These are phyloP conservation scores for Calocybe indica DNA, from an alignment of 768 basidiomycete species.

Conservation along the genomic window DNA sequence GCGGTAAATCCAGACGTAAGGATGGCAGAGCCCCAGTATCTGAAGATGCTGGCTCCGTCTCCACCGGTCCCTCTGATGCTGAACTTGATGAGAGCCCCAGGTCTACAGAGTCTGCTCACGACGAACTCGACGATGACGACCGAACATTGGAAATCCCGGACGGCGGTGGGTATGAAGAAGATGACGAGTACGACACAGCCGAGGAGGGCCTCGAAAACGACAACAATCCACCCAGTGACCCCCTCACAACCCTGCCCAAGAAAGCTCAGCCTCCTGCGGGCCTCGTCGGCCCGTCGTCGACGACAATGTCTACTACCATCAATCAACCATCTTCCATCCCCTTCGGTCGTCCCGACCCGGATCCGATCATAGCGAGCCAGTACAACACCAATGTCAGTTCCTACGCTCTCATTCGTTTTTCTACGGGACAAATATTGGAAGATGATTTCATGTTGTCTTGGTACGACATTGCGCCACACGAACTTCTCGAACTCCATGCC, in stretches of 20 bases:
- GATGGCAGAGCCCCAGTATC: conserved; percentile 4
- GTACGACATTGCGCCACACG: conserved; percentile 56
- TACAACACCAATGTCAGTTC: conserved; percentile 6
- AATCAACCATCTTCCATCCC: neutral
- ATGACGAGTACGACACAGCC: conserved; percentile 23
- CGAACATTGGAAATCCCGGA: neutral
- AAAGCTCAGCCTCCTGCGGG: conserved; percentile 1
- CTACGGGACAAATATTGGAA: conserved; percentile 66
- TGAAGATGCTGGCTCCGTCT: neutral
- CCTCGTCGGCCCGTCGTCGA: neutral
- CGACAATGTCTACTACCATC: neutral
- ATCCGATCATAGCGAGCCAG: neutral
- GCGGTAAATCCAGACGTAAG: conserved; percentile 9
- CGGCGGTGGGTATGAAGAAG: conserved; percentile 22
- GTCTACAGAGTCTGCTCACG: neutral
- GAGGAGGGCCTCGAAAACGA: conserved; percentile 12
- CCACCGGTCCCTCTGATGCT: neutral
- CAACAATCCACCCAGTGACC: conserved; percentile 1
- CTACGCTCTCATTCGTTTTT: conserved; percentile 56
- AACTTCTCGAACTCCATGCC: conserved; percentile 65
- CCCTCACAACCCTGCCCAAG: neutral
- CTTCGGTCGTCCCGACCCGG: neutral
- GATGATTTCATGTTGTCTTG: conserved; percentile 52
- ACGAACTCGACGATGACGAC: conserved; percentile 3
- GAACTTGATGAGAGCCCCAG: neutral